Conservation (phyloP, 2,329 filamentous ascomycete genomes). For the Graphium sp. region DNA sequence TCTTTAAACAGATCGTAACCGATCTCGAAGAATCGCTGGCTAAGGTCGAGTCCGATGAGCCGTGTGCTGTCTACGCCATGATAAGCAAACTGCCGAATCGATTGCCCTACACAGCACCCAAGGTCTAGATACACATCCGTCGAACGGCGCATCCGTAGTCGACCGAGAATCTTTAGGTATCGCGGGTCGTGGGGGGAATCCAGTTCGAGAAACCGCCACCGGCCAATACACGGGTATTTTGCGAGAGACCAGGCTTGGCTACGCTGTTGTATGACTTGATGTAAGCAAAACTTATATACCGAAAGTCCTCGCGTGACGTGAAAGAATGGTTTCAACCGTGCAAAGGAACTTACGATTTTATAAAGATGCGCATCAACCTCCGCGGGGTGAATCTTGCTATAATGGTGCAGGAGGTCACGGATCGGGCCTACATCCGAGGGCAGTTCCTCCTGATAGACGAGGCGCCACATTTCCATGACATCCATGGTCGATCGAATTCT, state of each 20-base stretch:
- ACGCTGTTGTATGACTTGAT: slow-evolving; percentile 15
- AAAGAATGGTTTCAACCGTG: too few species aligned
- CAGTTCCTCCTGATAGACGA: slow-evolving; percentile 10
- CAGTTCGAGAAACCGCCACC: slow-evolving; percentile 30
- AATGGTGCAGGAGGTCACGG: slow-evolving; percentile 17
- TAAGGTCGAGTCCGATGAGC: slow-evolving; percentile 31
- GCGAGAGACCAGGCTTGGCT: slow-evolving; percentile 26
- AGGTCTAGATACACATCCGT: slow-evolving; percentile 26
- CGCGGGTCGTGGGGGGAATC: slow-evolving; percentile 20
- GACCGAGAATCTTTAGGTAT: slow-evolving; percentile 23
- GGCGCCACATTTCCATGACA: slow-evolving; percentile 6
- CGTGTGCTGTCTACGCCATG: slow-evolving; percentile 30
- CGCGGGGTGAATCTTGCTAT: slow-evolving; percentile 17
- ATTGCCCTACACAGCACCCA: slow-evolving; percentile 32
- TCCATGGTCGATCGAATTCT: slow-evolving; percentile 6
- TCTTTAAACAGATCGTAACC: slow-evolving; percentile 51
- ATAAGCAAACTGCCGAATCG: slow-evolving; percentile 27
- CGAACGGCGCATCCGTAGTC: slow-evolving; percentile 19
- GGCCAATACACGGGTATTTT: slow-evolving; percentile 26
- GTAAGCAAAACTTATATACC: neutral
- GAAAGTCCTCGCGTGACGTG: too few species aligned
- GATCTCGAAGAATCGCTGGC: slow-evolving; percentile 32
- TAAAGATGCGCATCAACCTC: slow-evolving; percentile 14
- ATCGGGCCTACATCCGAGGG: slow-evolving; percentile 18
- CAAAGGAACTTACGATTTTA: slow-evolving; percentile 5